phyloP scores from a whole-genome alignment of 305 asterid species.

The Fraxinus angustifolia region DNA sequence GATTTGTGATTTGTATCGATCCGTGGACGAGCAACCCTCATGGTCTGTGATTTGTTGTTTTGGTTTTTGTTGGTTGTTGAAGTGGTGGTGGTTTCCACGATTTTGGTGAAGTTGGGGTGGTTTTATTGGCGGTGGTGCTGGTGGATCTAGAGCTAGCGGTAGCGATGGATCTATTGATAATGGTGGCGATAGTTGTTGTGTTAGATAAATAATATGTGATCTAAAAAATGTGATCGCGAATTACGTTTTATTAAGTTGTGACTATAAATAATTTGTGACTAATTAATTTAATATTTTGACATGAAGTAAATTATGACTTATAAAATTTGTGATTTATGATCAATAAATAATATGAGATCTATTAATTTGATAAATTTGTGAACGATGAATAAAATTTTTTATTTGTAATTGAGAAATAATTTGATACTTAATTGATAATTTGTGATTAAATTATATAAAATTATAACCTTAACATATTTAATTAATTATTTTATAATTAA shows the following conservation, averaged over 20 bases:
- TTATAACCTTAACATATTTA: neutral
- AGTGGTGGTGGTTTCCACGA: neutral
- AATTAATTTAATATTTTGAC: neutral
- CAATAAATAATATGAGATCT: neutral
- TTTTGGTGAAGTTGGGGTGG: neutral
- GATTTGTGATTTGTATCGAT: neutral
- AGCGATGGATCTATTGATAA: neutral
- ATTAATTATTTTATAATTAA: neutral
- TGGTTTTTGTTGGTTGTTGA: neutral
- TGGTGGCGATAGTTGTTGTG: neutral
- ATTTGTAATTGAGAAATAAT: neutral
- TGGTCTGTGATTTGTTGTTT: neutral
- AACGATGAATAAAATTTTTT: neutral
- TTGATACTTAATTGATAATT: neutral
- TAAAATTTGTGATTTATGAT: neutral
- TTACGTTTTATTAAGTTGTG: too few species aligned
- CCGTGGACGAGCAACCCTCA: neutral
- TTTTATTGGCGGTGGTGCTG: neutral
- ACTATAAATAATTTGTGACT: neutral
- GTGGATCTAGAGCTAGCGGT: neutral
- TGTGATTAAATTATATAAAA: neutral
- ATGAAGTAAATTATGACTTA: neutral
- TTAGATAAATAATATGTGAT: too few species aligned
- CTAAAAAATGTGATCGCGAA: neutral
- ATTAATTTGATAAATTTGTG: neutral